Percentiles rank a stretch among this genome's conserved stretches.
Evolutionary conservation across 2,329 filamentous ascomycete genomes (phyloP).

Genomic region (Cordyceps fumosorosea): DNA sequence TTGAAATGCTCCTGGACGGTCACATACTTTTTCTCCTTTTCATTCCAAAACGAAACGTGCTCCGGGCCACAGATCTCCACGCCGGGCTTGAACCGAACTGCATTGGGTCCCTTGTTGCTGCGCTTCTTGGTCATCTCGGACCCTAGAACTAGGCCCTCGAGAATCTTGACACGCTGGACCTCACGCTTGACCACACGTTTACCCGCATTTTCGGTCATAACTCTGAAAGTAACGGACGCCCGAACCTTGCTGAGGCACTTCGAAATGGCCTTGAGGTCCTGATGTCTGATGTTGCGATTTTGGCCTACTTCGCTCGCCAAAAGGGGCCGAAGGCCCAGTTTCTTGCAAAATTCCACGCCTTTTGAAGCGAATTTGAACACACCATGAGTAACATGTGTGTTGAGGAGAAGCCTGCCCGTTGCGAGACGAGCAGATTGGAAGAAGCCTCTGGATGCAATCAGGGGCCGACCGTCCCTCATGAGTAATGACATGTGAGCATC

Average conservation of each 20-base stretch:
- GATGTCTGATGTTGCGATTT: slow-evolving; percentile 17
- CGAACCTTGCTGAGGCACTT: slow-evolving; percentile 34
- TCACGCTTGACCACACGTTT: slow-evolving; percentile 15
- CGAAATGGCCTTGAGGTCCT: slow-evolving; percentile 25
- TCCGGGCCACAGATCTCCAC: slow-evolving; percentile 27
- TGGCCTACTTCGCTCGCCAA: neutral
- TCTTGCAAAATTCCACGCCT: slow-evolving; percentile 29
- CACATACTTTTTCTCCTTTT: slow-evolving; percentile 24
- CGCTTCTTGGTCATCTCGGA: slow-evolving; percentile 18
- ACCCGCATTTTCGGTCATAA: slow-evolving; percentile 20
- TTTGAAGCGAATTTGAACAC: slow-evolving; percentile 40
- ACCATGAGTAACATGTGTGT: slow-evolving; percentile 48
- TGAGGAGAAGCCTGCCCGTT: slow-evolving; percentile 48
- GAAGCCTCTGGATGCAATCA: slow-evolving; percentile 44
- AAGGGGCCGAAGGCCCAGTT: slow-evolving; percentile 18
- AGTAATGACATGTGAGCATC: slow-evolving; percentile 23
- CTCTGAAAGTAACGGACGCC: slow-evolving; percentile 26
- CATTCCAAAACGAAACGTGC: slow-evolving; percentile 27
- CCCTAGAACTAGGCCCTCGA: slow-evolving; percentile 23
- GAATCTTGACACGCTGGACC: slow-evolving; percentile 24
- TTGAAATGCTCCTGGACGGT: slow-evolving; percentile 39
- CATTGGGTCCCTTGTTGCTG: slow-evolving; percentile 13
- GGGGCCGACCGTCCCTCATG: slow-evolving; percentile 22
- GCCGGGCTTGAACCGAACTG: slow-evolving; percentile 19
- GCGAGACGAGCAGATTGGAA: slow-evolving; percentile 49